These are phyloP conservation scores for Lactarius quietus DNA, from an alignment of 768 basidiomycete genomes.

Conservation along the genomic window DNA sequence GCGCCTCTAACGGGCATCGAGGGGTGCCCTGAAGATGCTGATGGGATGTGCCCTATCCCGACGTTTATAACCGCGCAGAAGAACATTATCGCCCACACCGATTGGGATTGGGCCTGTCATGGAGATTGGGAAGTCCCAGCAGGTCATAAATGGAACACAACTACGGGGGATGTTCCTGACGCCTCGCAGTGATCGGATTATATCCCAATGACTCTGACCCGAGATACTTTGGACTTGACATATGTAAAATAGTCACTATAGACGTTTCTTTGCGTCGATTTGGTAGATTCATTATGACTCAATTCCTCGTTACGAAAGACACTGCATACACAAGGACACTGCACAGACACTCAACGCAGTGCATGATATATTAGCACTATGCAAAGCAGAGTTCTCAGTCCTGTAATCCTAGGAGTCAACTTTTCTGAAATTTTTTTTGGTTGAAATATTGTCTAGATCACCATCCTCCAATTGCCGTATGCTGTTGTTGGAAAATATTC, in stretches of 20 bases:
- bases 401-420: too few relatives aligned
- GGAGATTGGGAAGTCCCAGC: conserved; percentile 72
- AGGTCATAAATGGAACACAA: conserved; percentile 68
- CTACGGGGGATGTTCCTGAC: conserved; percentile 59
- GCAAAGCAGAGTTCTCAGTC: too few relatives aligned
- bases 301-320: neutral
- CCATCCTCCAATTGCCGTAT: too few relatives aligned
- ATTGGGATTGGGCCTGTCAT: conserved; percentile 73
- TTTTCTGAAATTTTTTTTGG: too few relatives aligned
- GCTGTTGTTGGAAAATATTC: too few relatives aligned
- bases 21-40: conserved; percentile 66
- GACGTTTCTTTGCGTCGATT: too few relatives aligned
- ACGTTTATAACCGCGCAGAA: conserved; percentile 69
- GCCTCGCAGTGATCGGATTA: neutral
- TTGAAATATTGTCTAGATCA: too few relatives aligned
- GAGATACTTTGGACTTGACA: neutral
- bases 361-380: neutral
- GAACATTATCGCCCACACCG: conserved; percentile 57
- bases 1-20: conserved; percentile 73
- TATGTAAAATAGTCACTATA: neutral
- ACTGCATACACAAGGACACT: neutral
- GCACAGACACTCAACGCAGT: neutral
- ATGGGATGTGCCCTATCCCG: conserved; percentile 75
- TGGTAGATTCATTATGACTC: neutral
- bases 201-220: neutral